Evolutionary conservation across 2,329 filamentous ascomycete genomes (phyloP), one percentile per base, ranked within the genome.

Genomic region (Alternaria arborescens): DNA sequence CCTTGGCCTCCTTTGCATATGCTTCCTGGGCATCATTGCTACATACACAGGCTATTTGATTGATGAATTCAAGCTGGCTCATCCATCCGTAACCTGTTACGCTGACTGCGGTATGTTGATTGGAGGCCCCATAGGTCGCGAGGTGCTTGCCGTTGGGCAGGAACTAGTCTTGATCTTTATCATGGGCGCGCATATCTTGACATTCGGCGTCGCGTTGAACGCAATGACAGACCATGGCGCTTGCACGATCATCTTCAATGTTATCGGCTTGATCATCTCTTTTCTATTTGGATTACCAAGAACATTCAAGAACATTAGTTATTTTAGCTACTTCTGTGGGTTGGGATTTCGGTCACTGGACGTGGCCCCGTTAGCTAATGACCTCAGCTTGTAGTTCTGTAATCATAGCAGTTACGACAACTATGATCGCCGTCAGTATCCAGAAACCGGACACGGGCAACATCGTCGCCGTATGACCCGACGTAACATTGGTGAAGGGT

Each of bases 161-260:
- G 79, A 85, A 10, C 77, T 91, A 18, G 87, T 91, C 76, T 81
- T 92, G 40, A 79, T 89, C 56, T 91, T 92, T 78, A 85, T 91
- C 68, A 88, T 90, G 77, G 88, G 86, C 34, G 90, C 88, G n/a
- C 91, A 93, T 77, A 82, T 90, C 52, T 80, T 92, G 62, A 91
- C 89, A 0, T 91, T 91, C 66, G 85, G 84, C 32, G 89, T 91
- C 69, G 89, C 89, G 66, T 86, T 91, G 77, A 88, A 88, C 68
- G 87, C 84, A 52, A 81, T 92, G 52, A 88, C 88, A 5, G 76
- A 85, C 4, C 84, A 89, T 63, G 85, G 82, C 0, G 83, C 85
- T 0, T 91, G 89, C 76, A 88, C 87, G 4, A 86, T 91, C 58
- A 81, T 87, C 1, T 91, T 87, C 78, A 86, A 84, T 4, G 80